Evolutionary conservation across 2,329 filamentous ascomycete genomes (phyloP), one percentile per base, ranked within the genome.

Genomic region (Xylariaceae sp.): DNA sequence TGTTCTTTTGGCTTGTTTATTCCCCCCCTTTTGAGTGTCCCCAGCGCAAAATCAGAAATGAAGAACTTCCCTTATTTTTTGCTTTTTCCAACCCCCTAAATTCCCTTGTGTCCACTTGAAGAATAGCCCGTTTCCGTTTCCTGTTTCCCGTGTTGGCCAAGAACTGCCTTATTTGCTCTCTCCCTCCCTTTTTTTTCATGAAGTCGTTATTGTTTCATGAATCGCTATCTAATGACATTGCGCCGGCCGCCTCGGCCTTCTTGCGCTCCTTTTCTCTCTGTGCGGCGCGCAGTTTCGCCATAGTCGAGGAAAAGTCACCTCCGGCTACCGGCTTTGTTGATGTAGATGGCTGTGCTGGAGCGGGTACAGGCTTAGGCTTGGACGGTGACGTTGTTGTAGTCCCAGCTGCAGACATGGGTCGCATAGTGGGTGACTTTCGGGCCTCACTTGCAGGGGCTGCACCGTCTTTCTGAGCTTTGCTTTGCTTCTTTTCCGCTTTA

Each of bases 201-300:
- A 11, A n/a, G 10, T 35, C 49, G 23, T 35, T 4, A 15, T 10
- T 35, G 23, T 23, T 17, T 48, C 23, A 51, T 18, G 30, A 49
- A 15, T n/a, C 18, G 15, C 50, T 11, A 17, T 54, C 53, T 30
- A 51, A 57, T 37, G 42, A 9, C 17, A 56, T 51, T 51, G 53
- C 23, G 42, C 11, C 42, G n/a, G 71, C 74, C 58, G 78, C 76
- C 48, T 71, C 70, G 54, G 82, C 80, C 62, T 78, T 76, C 65
- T 75, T 76, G 49, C 74, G 69, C 63, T 85, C 77, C 55, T 83
- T 81, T 62, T 82, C 81, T 10, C 82, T 78, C 69, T 85, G 82
- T 23, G 82, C 82, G 58, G 79, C 82, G 64, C 81, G 80, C 47
- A 86, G 64, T 58, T 82, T 77, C 61, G 81, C 84, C 74, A 85